Base-by-base conservation (phyloP, 1,284 basidiomycete genomes). In the Anthracocystis setariae region DNA sequence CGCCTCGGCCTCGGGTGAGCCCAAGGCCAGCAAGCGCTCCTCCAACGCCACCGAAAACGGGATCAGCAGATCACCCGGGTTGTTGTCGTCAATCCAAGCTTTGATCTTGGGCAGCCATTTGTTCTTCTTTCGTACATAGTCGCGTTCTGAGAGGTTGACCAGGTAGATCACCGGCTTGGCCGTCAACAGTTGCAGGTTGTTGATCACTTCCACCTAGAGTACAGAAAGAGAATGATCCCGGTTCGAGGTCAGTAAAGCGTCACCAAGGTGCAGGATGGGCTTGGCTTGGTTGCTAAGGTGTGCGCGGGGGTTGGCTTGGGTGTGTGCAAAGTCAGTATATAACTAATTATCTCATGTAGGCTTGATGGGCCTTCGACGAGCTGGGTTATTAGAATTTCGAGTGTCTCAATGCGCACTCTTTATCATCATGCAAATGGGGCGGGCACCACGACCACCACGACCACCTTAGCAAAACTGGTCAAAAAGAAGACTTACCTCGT, bases 91-190 rank as follows among this genome's bases (percentile, higher is more conserved):
- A 80, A 99, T 97, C 95, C 96, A 99, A 24, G 86, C 91, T 84
- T 98, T 97, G 88, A 98, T 98, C 86, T 97, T 97, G 23, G 94
- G 88, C 25, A 98, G 86, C 94, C 95, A 98, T 87, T 98, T 98
- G 87, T 98, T 98, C 90, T 98, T 98, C 86, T 96, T 97, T 67
- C 96, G 90, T 61, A 93, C 86, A 82, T 93, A 99, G 85, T 99
- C 96, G 74, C 89, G 89, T 85, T 98, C 95, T 66, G 92, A 94
- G 52, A 99, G 86, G 85, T 99, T 99, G 84, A 98, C 93, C 46
- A 99, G 91, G 86, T 98, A 98, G 57, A 92, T 97, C 74, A 98
- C 93, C 43, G 95, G 92, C 84, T 98, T 98, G 67, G 96, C 94
- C 21, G 95, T 98, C 48, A 99, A 88, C 23, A 99, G 89, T 77